Evolutionary conservation across 2,329 filamentous ascomycete species (phyloP), one percentile per base, ranked within the genome.

Genomic region (Trichoderma sp.): DNA sequence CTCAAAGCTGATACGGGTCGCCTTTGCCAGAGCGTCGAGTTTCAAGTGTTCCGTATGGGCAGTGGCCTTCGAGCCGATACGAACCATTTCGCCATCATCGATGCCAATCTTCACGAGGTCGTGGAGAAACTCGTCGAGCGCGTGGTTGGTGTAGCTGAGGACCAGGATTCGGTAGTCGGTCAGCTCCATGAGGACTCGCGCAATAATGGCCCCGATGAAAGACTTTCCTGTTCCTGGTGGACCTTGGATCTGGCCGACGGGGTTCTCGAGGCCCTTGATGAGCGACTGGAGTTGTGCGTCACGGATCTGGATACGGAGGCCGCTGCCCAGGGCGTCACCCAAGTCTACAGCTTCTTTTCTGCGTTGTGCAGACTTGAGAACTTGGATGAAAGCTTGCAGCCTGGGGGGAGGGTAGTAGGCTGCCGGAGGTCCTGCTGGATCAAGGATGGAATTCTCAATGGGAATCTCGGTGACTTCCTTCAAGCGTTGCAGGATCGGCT

Each of bases 211-310:
- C 0, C 90, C 90, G 3, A 91, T 83, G 67, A 91, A 91, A 0
- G 89, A 91, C 69, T 93, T 93, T 1, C 90, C 90, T 0, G 89
- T 93, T 0, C 88, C 89, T 69, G 90, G 90, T 1, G 90, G 90
- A 0, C 90, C 90, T 77, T 92, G 89, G 1, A 93, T 89, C 0
- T 88, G 73, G 55, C 84, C 86, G 0, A 92, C 74, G 0, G 76
- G 74, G 7, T 81, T 82, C 0, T 72, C 76, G 0, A 93, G 69
- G 0, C 85, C 84, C 17, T 80, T 74, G 3, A 85, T 67, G 0
- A 92, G 72, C 1, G 88, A 88, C 0, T 77, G 69, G 0, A 81
- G 75, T 69, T 92, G 89, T 0, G 88, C 75, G 5, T 67, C 70
- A 3, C 66, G 28, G 0, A 76, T 51, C 0, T 55, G 7, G 4